These are phyloP conservation scores for Aspergillus coremiiformis DNA, from an alignment of 495 filamentous ascomycete genomes.

Conservation along the genomic window DNA sequence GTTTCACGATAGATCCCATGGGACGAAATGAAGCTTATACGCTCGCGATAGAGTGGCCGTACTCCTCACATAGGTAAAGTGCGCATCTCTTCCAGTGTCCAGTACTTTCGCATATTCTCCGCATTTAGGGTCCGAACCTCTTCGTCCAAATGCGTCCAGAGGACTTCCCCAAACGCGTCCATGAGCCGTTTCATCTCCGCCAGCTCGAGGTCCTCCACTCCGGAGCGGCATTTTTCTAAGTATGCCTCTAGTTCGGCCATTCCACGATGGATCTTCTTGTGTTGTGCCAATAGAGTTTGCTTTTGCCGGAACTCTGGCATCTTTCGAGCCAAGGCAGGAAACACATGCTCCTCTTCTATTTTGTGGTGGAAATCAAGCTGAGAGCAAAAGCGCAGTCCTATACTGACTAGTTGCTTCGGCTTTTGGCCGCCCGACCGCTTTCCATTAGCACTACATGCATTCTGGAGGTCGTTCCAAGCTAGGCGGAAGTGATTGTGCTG, in stretches of 20 bases:
- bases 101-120: slow-evolving; percentile 84
- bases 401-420: slow-evolving; percentile 55
- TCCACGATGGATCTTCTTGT: slow-evolving; percentile 72
- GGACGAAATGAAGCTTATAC: too few species aligned
- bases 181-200: slow-evolving; percentile 61
- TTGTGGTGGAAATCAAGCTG: slow-evolving; percentile 70
- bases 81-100: slow-evolving; percentile 69
- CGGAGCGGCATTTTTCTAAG: slow-evolving; percentile 52
- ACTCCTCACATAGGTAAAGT: slow-evolving; percentile 55
- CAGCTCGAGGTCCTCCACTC: slow-evolving; percentile 63
- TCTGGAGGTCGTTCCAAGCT: slow-evolving; percentile 62
- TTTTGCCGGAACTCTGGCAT: slow-evolving; percentile 75
- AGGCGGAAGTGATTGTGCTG: slow-evolving; percentile 72
- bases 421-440: slow-evolving; percentile 47
- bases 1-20: background rate
- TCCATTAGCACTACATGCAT: slow-evolving; percentile 48
- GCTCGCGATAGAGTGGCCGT: too few species aligned
- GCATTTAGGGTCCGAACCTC: slow-evolving; percentile 64
- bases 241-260: slow-evolving; percentile 68
- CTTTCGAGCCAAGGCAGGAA: slow-evolving; percentile 64
- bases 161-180: slow-evolving; percentile 57
- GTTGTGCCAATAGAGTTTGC: slow-evolving; percentile 66
- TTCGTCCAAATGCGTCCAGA: slow-evolving; percentile 67
- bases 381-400: slow-evolving; percentile 56
- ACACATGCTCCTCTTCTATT: slow-evolving; percentile 80